Percentiles rank a stretch among this genome's conserved stretches.
Evolutionary conservation across 2,329 filamentous ascomycete species (phyloP).

Genomic region (Monilinia polystroma): DNA sequence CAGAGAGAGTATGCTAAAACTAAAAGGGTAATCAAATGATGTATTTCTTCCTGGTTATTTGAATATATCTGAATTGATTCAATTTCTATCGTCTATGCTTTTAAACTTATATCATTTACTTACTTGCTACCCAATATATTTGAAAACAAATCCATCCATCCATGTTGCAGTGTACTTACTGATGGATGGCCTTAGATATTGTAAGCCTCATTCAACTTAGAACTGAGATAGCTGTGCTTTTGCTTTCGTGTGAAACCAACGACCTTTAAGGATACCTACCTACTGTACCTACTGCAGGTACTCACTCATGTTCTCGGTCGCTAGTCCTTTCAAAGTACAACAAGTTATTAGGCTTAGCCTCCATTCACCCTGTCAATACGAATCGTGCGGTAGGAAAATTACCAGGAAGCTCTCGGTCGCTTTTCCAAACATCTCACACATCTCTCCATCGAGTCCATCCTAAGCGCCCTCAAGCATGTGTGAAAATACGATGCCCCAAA

Average conservation of each 20-base stretch:
- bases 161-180: not conserved
- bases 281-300: conserved; percentile 1
- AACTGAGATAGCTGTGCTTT: not conserved
- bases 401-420: conserved; percentile 13
- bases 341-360: not conserved
- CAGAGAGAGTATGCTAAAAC: not conserved
- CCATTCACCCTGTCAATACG: conserved; percentile 11
- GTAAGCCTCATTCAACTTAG: conserved; percentile 19
- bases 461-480: conserved; percentile 15
- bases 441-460: not conserved
- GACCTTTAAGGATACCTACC: conserved; percentile 8
- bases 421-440: conserved; percentile 9
- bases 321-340: not conserved
- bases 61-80: not conserved
- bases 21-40: not conserved
- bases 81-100: not conserved
- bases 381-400: conserved; percentile 8
- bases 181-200: not conserved
- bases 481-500: conserved; percentile 11
- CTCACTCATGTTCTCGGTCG: not conserved
- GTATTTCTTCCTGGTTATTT: not conserved
- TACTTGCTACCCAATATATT: no score
- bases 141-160: not conserved
- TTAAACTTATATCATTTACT: not conserved
- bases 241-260: not conserved